Percentiles rank a stretch among this genome's conserved stretches.
Conservation (phyloP, 306 rosid species). For the Erythrophleum fordii region DNA sequence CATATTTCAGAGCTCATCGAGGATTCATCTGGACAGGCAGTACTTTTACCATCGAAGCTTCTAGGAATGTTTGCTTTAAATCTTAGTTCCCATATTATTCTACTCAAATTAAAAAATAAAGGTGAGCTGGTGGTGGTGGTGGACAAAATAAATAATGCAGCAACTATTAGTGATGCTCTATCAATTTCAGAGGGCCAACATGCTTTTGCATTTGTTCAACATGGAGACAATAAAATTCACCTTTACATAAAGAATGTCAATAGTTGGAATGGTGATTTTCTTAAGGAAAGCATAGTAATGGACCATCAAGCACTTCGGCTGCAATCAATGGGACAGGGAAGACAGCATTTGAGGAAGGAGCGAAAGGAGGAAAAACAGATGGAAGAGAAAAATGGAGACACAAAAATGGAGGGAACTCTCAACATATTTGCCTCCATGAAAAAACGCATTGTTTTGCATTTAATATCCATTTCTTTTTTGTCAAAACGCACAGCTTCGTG, state of each 20-base stretch:
- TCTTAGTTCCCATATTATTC: slow-evolving; percentile 47
- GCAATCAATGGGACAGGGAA: too few species aligned
- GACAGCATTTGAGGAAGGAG: too few species aligned
- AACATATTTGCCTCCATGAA: too few species aligned
- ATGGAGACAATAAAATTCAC: slow-evolving; percentile 63
- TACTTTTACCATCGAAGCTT: slow-evolving; percentile 72
- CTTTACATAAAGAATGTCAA: slow-evolving; percentile 66
- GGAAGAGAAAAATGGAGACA: too few species aligned
- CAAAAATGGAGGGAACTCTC: too few species aligned
- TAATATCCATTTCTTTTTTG: too few species aligned
- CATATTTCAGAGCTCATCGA: slow-evolving; percentile 58
- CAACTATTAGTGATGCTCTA: slow-evolving; percentile 73
- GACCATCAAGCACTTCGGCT: too few species aligned
- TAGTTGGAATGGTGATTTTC: slow-evolving; percentile 70
- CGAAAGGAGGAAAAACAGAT: too few species aligned
- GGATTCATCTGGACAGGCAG: slow-evolving; percentile 60
- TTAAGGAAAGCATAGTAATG: slow-evolving; percentile 71
- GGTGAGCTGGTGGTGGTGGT: slow-evolving; percentile 72
- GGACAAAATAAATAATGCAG: slow-evolving; percentile 64
- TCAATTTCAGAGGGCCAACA: slow-evolving; percentile 72
- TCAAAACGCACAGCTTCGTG: too few species aligned
- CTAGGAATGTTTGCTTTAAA: slow-evolving; percentile 71
- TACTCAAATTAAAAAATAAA: slow-evolving; percentile 64
- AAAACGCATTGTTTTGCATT: too few species aligned
- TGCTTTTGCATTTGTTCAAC: slow-evolving; percentile 76